Evolutionary conservation across 2,329 filamentous ascomycete species (phyloP).

Genomic region (Metarhizium robertsii): DNA sequence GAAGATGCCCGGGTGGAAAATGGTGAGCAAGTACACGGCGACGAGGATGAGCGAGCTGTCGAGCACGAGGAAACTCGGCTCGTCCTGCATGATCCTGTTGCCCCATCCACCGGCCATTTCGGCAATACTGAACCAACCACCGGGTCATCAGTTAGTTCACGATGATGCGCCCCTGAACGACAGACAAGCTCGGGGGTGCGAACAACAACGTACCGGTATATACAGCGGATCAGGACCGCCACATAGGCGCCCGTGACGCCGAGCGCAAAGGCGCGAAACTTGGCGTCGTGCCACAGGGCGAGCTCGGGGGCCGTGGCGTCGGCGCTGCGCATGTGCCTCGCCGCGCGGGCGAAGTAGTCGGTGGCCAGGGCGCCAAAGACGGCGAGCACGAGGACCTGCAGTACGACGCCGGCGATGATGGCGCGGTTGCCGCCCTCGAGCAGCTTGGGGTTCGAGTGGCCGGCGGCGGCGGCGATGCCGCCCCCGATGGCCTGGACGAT

Average conservation of each 20-base stretch:
- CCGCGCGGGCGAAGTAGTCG: slow-evolving; percentile 37
- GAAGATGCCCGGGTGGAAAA: slow-evolving; percentile 43
- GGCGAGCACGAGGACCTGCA: slow-evolving; percentile 42
- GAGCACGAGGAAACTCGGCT: slow-evolving; percentile 49
- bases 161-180: too few relatives aligned
- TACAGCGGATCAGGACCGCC: slow-evolving; percentile 40
- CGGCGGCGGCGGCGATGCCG: slow-evolving; percentile 41
- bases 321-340: slow-evolving; percentile 24
- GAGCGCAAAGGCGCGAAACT: slow-evolving; percentile 33
- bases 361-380: slow-evolving; percentile 32
- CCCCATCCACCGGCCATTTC: slow-evolving; percentile 59
- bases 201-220: slow-evolving; percentile 37
- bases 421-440: slow-evolving; percentile 37
- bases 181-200: too few relatives aligned
- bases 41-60: slow-evolving; percentile 44
- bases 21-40: slow-evolving; percentile 37
- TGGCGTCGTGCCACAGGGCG: slow-evolving; percentile 31
- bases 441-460: slow-evolving; percentile 26
- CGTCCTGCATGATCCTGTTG: slow-evolving; percentile 53
- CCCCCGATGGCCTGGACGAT: slow-evolving; percentile 51
- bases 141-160: too few relatives aligned
- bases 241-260: slow-evolving; percentile 36
- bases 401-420: slow-evolving; percentile 44
- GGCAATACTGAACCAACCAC: slow-evolving; percentile 34
- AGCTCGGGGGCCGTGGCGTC: slow-evolving; percentile 21